Percentiles rank a stretch among this genome's conserved stretches.
These are phyloP conservation scores for Pseudoturritis turrita DNA, from an alignment of 345 rosid genomes.

Conservation along the genomic window DNA sequence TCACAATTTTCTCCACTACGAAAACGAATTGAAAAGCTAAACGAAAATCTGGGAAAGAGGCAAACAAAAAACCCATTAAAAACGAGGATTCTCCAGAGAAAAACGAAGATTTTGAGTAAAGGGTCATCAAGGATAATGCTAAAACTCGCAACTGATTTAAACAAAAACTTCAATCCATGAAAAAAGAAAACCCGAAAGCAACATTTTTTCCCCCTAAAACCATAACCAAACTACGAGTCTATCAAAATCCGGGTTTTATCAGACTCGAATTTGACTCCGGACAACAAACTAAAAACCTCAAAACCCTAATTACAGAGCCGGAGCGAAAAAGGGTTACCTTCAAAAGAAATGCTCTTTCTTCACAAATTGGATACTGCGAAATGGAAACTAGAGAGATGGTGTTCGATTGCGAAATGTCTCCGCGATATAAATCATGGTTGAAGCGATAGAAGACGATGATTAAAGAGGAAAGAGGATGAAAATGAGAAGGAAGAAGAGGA, in stretches of 20 bases:
- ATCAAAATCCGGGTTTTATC: not conserved
- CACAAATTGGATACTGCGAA: not conserved
- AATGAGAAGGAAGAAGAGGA: not conserved
- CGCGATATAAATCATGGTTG: not conserved
- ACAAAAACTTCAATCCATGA: not conserved
- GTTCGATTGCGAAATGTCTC: not conserved
- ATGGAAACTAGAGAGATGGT: not conserved
- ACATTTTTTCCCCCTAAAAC: not conserved
- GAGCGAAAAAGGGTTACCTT: not conserved
- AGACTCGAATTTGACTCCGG: slow-evolving; percentile 1
- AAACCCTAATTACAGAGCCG: not conserved
- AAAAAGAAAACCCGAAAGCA: slow-evolving; percentile 4
- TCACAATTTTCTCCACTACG: slow-evolving; percentile 12
- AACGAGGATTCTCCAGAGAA: not conserved
- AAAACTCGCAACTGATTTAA: not conserved
- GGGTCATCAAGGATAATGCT: slow-evolving; percentile 28
- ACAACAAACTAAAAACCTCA: not conserved
- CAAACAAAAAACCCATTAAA: not conserved
- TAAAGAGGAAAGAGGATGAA: slow-evolving; percentile 16
- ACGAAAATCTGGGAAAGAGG: not conserved
- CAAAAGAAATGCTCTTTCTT: not conserved
- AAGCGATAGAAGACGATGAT: not conserved
- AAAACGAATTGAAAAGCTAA: slow-evolving; percentile 13
- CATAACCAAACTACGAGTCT: not conserved
- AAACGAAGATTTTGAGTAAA: slow-evolving; percentile 34